These are phyloP conservation scores for Colletotrichum godetiae DNA, from an alignment of 2,329 filamentous ascomycete genomes.

Conservation along the genomic window DNA sequence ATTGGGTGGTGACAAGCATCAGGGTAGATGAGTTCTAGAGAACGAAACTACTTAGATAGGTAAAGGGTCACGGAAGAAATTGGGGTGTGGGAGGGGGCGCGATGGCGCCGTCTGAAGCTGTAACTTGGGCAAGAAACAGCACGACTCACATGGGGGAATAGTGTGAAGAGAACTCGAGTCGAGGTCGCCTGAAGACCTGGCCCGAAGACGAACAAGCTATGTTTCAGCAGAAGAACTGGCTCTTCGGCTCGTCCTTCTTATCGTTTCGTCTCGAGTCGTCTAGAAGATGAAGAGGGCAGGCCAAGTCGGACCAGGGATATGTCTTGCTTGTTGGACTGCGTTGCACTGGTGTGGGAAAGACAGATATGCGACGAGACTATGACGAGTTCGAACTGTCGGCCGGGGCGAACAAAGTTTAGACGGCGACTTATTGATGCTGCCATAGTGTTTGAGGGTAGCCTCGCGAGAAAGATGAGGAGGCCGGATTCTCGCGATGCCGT, in stretches of 20 bases:
- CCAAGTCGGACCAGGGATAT: conserved; percentile 4
- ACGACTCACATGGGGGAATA: conserved; percentile 16
- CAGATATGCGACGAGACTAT: conserved; percentile 5
- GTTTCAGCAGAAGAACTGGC: conserved; percentile 26
- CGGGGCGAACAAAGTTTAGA: conserved; percentile 17
- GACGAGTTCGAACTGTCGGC: conserved; percentile 5
- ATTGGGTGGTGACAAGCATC: conserved; percentile 24
- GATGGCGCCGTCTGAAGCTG: conserved; percentile 18
- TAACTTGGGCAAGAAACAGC: conserved; percentile 25
- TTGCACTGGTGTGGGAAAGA: not conserved
- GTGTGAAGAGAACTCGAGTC: conserved; percentile 1
- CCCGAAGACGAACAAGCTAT: not conserved
- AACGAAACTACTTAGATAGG: not conserved
- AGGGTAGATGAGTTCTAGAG: not conserved
- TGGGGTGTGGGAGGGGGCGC: not conserved
- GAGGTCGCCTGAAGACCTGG: conserved; percentile 1
- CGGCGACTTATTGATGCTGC: conserved; percentile 15
- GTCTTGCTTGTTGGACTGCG: not conserved
- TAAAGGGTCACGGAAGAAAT: not conserved
- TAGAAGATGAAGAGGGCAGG: not conserved
- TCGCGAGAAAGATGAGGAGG: not conserved
- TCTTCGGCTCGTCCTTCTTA: conserved; percentile 25
- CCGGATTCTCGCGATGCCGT: not conserved
- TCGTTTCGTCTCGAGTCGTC: conserved; percentile 21
- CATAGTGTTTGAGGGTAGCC: conserved; percentile 15